phyloP scores from a whole-genome alignment of 2,329 filamentous ascomycete genomes.

The Aspergillus sp. region DNA sequence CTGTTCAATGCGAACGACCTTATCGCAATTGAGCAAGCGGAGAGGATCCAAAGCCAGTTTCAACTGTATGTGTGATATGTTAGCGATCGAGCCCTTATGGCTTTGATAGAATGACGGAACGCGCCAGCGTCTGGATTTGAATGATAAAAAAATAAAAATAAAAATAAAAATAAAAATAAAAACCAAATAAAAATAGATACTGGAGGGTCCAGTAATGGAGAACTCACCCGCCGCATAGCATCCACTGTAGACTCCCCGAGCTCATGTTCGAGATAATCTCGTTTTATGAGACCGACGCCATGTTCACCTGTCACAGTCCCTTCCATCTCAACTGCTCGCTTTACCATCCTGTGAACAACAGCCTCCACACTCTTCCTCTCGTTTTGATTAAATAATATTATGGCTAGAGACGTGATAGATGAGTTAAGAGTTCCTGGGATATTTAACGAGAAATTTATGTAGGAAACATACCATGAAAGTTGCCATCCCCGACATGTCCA shows the following conservation, averaged over 20 bases:
- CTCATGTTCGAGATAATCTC: constrained; percentile 61
- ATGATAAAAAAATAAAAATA: no score
- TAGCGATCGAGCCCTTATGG: constrained; percentile 6
- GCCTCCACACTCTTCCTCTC: constrained; percentile 53
- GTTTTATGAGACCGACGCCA: constrained; percentile 65
- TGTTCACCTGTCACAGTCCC: constrained; percentile 71
- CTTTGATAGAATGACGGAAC: no score
- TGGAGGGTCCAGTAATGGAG: not conserved
- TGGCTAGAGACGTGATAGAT: constrained; percentile 38
- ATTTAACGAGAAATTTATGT: no score
- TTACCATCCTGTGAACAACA: constrained; percentile 65
- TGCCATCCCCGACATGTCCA: constrained; percentile 70
- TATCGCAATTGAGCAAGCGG: constrained; percentile 62
- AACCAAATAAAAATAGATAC: not conserved
- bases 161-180: no score
- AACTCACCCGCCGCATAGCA: constrained; percentile 58
- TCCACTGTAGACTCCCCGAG: constrained; percentile 57
- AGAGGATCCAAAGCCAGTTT: constrained; percentile 63
- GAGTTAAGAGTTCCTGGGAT: no score
- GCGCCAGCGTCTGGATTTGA: no score
- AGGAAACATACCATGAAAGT: constrained; percentile 57
- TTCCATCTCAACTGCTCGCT: constrained; percentile 64
- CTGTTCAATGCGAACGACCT: constrained; percentile 55
- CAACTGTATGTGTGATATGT: constrained; percentile 38
- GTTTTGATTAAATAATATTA: constrained; percentile 56